Base-by-base conservation (phyloP, 2,329 filamentous ascomycete genomes). In the Chaetomium globosum region DNA sequence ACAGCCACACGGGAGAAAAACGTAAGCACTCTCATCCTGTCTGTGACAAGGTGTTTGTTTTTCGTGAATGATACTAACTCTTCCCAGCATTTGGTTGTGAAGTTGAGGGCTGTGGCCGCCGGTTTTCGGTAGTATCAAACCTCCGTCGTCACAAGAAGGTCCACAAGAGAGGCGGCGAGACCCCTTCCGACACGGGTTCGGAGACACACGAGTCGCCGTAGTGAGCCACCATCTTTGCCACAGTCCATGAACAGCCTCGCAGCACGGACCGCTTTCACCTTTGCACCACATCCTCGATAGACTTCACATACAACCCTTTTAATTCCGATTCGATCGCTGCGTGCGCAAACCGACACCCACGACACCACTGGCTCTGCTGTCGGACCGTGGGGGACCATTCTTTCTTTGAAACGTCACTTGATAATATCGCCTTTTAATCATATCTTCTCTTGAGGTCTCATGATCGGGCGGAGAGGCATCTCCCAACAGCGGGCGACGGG, bases 91-190 rank as follows among this genome's bases (percentile, higher is more conserved):
- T 97, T 75, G 89, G 89, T 28, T 98, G 95, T 75, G 92, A 97
- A 73, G 91, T 97, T 63, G 92, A 96, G 75, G 93, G 93, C 56
- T 99, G 95, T 75, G 94, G 94, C 48, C 89, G 95, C 72, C 92
- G 97, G 74, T 98, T 99, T 78, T 98, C 94, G 0, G 95, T 98
- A 30, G 95, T 98, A 26, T 97, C 93, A 53, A 99, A 99, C 77
- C 82, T 98, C 63, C 89, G 95, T 70, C 86, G 95, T 73, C 95
- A 99, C 80, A 90, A 92, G 75, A 98, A 98, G 80, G 94, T 98
- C 56, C 95, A 99, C 83, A 95, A 93, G 79, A 88, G 69, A 62
- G 72, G 63, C 62, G 56, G 69, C 61, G 69, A 72, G 59, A 72
- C 71, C 7, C 83, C 81, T 55, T 88, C 86, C 2, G 86, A 88